Base-by-base conservation (phyloP, 257 asterid species). In the Jaltomata sinuosa region DNA sequence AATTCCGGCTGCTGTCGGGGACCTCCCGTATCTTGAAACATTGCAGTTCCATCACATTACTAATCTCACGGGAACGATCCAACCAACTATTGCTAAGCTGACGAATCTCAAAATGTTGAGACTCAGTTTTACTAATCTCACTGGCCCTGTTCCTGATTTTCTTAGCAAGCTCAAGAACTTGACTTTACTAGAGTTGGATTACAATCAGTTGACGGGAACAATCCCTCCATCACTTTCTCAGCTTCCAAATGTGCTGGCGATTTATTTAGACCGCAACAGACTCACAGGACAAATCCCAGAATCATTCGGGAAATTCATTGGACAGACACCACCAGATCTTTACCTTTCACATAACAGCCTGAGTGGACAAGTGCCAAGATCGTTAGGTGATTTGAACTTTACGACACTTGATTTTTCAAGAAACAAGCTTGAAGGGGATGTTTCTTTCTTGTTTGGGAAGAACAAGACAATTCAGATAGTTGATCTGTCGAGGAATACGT, bases 241-340 rank as follows among this genome's bases (percentile, higher is more conserved):
- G 0, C 92, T 93, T 34, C 59, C 87, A 12, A 86, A 85, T 69
- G 90, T 94, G 7, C 0, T 0, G 4, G 84, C 81, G 14, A 74
- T 94, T 7, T n/a, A 83, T 0, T 34, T 94, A 12, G 94, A 89
- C 84, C 83, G 92, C 29, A 93, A 94, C 88, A 86, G 72, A 15
- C 93, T 94, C 83, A 89, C 92, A 0, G 98, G 97, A 14, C 8
- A 59, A 31, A 89, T 94, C 64, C 97, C 98, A 0, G 93, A 91
- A 0, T 87, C 94, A 2, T 92, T 93, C 54, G 91, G 92, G 5
- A 84, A 81, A 0, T 79, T 91, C 64, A 53, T 53, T 3, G 84
- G 86, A 2, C 40, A 85, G 1, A 81, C 67, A 0, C 61, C 88
- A 6, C 79, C 89, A 14, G 54, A 80, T 45, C 89, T 91, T 62